These are phyloP conservation scores for Sporothrix inflata DNA, from an alignment of 2,329 filamentous ascomycete genomes.

Conservation along the genomic window DNA sequence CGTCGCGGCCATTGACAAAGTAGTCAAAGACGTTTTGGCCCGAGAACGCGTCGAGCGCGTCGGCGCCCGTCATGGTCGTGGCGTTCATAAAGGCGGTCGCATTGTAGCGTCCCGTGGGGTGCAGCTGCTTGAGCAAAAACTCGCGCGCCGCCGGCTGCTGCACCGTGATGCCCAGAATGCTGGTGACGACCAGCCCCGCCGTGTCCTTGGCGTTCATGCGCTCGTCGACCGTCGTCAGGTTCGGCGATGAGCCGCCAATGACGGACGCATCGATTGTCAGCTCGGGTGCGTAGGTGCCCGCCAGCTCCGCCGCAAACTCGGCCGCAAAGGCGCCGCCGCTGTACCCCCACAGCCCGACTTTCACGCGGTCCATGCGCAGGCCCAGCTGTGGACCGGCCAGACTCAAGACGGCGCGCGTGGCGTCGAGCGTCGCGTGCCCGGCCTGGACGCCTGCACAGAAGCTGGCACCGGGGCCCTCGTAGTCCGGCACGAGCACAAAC, in stretches of 20 bases:
- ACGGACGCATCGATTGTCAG: constrained; percentile 43
- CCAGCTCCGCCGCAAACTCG: constrained; percentile 52
- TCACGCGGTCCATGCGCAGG: constrained; percentile 37
- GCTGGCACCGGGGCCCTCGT: constrained; percentile 47
- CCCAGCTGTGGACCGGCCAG: constrained; percentile 32
- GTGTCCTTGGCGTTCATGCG: constrained; percentile 40
- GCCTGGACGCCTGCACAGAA: constrained; percentile 47
- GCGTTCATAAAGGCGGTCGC: constrained; percentile 41
- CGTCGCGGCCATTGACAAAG: constrained; percentile 42
- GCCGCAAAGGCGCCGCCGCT: constrained; percentile 53
- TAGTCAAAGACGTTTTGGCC: constrained; percentile 45
- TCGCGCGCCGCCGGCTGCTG: constrained; percentile 40
- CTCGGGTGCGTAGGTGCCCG: constrained; percentile 51
- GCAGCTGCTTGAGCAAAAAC: constrained; percentile 38
- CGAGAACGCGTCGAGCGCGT: constrained; percentile 39
- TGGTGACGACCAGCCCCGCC: constrained; percentile 43
- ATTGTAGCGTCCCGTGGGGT: constrained; percentile 40
- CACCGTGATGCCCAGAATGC: constrained; percentile 41
- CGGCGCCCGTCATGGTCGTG: constrained; percentile 37
- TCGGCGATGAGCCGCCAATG: constrained; percentile 49
- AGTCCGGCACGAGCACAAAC: constrained; percentile 50
- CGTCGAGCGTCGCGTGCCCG: constrained; percentile 50
- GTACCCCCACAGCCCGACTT: constrained; percentile 55
- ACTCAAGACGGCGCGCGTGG: constrained; percentile 45
- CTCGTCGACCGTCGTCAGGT: constrained; percentile 42